These are phyloP conservation scores for Calycina marina DNA, from an alignment of 2,329 filamentous ascomycete species.

Conservation along the genomic window DNA sequence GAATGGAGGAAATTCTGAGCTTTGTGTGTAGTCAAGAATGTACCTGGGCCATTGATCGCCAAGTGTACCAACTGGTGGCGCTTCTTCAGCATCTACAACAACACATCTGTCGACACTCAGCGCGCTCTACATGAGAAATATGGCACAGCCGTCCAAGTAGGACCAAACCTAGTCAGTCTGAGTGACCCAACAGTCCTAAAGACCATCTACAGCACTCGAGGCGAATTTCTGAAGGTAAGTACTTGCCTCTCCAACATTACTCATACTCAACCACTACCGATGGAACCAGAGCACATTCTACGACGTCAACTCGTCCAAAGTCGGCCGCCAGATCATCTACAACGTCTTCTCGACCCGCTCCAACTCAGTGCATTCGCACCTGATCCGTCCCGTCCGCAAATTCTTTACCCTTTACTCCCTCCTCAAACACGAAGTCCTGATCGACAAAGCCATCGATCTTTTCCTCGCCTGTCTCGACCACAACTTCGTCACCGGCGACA, in stretches of 20 bases:
- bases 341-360: conserved; percentile 13
- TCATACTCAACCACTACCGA: not conserved
- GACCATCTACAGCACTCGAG: conserved; percentile 9
- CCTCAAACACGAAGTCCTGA: conserved; percentile 16
- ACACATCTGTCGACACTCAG: conserved; percentile 9
- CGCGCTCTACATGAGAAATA: conserved; percentile 12
- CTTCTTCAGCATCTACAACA: conserved; percentile 9
- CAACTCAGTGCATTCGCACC: conserved; percentile 9
- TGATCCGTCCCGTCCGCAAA: conserved; percentile 16
- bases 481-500: conserved; percentile 19
- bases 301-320: conserved; percentile 12
- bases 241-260: not conserved
- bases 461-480: conserved; percentile 23
- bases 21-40: conserved; percentile 6
- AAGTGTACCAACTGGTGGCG: conserved; percentile 19
- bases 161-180: conserved; percentile 17
- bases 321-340: conserved; percentile 7
- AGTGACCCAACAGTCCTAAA: conserved; percentile 11
- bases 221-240: conserved; percentile 12
- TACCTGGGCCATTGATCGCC: conserved; percentile 18
- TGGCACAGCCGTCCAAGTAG: conserved; percentile 14
- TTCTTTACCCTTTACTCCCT: conserved; percentile 15
- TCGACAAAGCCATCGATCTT: conserved; percentile 20
- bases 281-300: conserved; percentile 12
- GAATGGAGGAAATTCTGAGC: no score